Percentiles rank a stretch among this genome's conserved stretches.
These are phyloP conservation scores for Auriculariales sp. DNA, from an alignment of 768 basidiomycete species.

Conservation along the genomic window DNA sequence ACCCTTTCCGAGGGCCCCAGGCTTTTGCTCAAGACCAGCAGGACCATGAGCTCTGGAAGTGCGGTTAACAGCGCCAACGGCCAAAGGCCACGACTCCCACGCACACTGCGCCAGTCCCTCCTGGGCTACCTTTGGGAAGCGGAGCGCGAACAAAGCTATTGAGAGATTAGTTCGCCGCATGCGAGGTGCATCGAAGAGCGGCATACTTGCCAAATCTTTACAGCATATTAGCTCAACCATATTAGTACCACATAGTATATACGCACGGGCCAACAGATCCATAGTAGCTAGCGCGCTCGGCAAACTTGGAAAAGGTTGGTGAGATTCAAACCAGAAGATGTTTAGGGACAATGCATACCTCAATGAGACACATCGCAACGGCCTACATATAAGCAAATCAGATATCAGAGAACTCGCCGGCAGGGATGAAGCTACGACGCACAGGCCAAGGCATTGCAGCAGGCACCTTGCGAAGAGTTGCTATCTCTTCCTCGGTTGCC, in stretches of 20 bases:
- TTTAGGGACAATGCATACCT: too few relatives aligned
- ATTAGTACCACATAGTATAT: too few relatives aligned
- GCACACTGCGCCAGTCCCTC: constrained; percentile 6
- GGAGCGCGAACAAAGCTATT: constrained; percentile 15
- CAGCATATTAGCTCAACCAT: too few relatives aligned
- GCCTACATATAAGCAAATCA: constrained; percentile 4
- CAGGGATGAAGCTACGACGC: background rate
- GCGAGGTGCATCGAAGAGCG: too few relatives aligned
- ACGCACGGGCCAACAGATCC: constrained; percentile 11
- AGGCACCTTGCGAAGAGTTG: constrained; percentile 11
- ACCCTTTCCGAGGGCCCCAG: constrained; percentile 16
- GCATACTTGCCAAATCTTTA: too few relatives aligned
- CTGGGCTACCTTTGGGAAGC: constrained; percentile 13
- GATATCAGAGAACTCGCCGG: background rate
- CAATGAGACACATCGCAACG: constrained; percentile 19
- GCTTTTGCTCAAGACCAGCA: background rate
- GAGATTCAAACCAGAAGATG: too few relatives aligned
- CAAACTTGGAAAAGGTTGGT: too few relatives aligned
- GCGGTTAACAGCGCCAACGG: constrained; percentile 9
- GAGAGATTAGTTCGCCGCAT: too few relatives aligned
- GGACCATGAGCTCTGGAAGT: background rate
- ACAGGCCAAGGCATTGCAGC: constrained; percentile 12
- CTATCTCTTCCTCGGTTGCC: constrained; percentile 10
- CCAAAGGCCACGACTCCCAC: constrained; percentile 14
- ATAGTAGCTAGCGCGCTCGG: constrained; percentile 16